These are phyloP conservation scores for Xylaria hypoxylon DNA, from an alignment of 2,329 filamentous ascomycete genomes.

Conservation along the genomic window DNA sequence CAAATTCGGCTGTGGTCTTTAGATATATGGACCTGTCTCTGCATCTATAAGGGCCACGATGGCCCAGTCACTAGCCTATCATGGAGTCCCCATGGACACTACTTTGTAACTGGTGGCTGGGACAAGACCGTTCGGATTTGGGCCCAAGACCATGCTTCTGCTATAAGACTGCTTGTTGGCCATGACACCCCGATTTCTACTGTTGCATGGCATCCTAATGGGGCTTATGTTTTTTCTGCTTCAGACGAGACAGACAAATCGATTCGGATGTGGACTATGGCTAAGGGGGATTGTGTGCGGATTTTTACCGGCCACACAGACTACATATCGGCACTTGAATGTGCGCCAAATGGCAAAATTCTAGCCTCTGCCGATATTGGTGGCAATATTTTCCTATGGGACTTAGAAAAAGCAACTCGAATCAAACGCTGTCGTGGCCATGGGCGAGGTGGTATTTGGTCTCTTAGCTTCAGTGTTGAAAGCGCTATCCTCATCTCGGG, in stretches of 20 bases:
- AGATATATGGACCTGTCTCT: conserved; percentile 90
- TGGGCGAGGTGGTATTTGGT: conserved; percentile 93
- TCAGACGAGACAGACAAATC: conserved; percentile 88
- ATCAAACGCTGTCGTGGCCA: conserved; percentile 96
- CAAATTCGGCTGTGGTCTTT: conserved; percentile 93
- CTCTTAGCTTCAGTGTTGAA: conserved; percentile 91
- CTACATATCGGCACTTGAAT: conserved; percentile 85
- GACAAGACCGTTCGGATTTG: conserved; percentile 93
- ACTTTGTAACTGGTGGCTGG: conserved; percentile 88
- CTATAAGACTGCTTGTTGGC: conserved; percentile 87
- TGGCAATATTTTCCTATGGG: conserved; percentile 95
- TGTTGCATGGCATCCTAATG: conserved; percentile 95
- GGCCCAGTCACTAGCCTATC: conserved; percentile 88
- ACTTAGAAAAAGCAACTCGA: conserved; percentile 84
- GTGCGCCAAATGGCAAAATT: conserved; percentile 87
- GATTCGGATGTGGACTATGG: conserved; percentile 97
- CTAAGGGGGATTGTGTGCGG: conserved; percentile 85
- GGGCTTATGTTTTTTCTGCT: conserved; percentile 91
- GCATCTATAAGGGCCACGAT: conserved; percentile 93
- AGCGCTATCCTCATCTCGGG: conserved; percentile 90
- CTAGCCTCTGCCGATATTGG: conserved; percentile 91
- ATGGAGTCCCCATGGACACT: conserved; percentile 95
- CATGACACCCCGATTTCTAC: conserved; percentile 94
- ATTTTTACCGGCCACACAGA: conserved; percentile 93
- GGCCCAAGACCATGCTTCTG: conserved; percentile 92